Base-by-base conservation (phyloP, 345 rosid genomes). In the Aquilaria malaccensis region DNA sequence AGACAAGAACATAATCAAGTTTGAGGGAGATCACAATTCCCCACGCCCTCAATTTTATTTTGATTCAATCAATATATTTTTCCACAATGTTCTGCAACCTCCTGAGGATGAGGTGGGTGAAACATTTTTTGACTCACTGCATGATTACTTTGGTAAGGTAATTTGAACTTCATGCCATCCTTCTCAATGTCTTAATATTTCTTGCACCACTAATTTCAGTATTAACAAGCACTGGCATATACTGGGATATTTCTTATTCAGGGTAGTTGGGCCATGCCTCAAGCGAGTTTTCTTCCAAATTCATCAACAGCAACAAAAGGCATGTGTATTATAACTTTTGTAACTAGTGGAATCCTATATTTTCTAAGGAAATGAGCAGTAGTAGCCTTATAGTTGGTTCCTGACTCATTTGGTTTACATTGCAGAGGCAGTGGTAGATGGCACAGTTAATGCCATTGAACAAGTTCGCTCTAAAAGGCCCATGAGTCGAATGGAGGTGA, bases 1-100 rank as follows among this genome's bases (percentile, higher is more conserved):
- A 43, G 97, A 93, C 84, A 94, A 94, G 83, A 94, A 94, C 70
- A 82, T 94, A 55, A 90, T 94, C 77, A 94, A 90, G 68, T 94
- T 94, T 70, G 96, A 90, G 65, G 99, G 99, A 79, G 99, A 94
- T 70, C 99, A 94, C 79, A 94, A 94, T 70, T 90, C 99, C 48
- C 92, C 88, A 30, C 91, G 99, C 33, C 99, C 99, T 33, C 99
- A 74, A 32, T 94, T 94, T 63, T 94, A 94, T 77, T 94, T 90
- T 70, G 97, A 94, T 78, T 94, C 99, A 6, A 70, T 90, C 67
- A 90, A 90, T 68, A 94, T 94, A 9, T 94, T 94, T 72, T 94
- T 94, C 80, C 94, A 87, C 76, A 94, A 94, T 68, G 97, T 94
- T 58, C 76, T 94, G 73, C 99, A 76, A 70, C 99, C 97, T 68